Conservation (phyloP, 805 yeast genomes). For the Priceomyces melissophilus region DNA sequence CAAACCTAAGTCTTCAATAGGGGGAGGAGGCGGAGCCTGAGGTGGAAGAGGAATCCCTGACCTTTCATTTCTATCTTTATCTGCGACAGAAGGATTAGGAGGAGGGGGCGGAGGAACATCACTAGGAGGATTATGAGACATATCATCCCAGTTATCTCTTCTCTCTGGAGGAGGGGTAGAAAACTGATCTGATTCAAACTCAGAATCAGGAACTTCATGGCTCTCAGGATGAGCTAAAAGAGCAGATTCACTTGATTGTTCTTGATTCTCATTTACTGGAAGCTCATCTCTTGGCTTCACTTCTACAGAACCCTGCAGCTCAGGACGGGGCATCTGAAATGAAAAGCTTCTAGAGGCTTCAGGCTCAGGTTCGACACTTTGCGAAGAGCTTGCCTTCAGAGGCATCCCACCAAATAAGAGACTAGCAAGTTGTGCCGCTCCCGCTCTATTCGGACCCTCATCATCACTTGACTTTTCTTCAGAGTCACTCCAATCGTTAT, state of each 20-base stretch:
- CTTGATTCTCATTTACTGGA: background rate
- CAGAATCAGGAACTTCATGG: background rate
- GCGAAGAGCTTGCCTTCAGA: slow-evolving; percentile 24
- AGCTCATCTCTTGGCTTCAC: background rate
- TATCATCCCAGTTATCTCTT: background rate
- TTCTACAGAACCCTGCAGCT: background rate
- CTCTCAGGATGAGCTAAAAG: background rate
- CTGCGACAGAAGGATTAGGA: background rate
- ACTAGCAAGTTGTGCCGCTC: slow-evolving; percentile 56
- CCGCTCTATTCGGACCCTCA: slow-evolving; percentile 45
- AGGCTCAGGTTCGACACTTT: background rate
- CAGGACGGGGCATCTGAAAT: no score
- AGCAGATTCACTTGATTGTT: background rate
- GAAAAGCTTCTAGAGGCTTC: no score
- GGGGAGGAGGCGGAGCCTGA: slow-evolving; percentile 13
- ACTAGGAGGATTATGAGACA: background rate
- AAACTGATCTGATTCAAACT: slow-evolving; percentile 2
- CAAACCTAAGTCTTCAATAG: slow-evolving; percentile 7
- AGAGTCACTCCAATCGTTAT: slow-evolving; percentile 48
- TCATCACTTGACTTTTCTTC: slow-evolving; percentile 45
- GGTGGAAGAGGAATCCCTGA: slow-evolving; percentile 7
- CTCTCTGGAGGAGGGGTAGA: slow-evolving; percentile 7
- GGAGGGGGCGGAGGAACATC: slow-evolving; percentile 10
- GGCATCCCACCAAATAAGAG: slow-evolving; percentile 51
- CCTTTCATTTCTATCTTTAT: background rate